Evolutionary conservation across 2,329 filamentous ascomycete species (phyloP), one percentile per base, ranked within the genome.

Genomic region (Xylaria digitata): DNA sequence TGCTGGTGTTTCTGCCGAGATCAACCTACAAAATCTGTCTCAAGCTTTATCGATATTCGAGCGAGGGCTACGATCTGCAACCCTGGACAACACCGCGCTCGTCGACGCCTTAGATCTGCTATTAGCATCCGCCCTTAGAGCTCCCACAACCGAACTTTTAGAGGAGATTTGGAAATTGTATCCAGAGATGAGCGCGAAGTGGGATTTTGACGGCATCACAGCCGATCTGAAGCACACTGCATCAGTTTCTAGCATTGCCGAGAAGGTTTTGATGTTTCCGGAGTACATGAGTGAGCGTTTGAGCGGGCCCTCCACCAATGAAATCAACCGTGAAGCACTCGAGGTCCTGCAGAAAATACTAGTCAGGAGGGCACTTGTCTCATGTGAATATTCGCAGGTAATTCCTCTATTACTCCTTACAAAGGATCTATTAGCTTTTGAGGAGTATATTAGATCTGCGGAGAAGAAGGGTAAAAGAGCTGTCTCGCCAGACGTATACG

Each of bases 21-120:
- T 86, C 49, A 78, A 77, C 21, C 75, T 82, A 5, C 78, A 80
- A 15, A 79, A 84, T 34, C 60, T 75, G 4, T 17, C 72, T 2
- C 72, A 74, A 11, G 85, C 85, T 0, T 67, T 84, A 17, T 70
- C 76, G 2, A 71, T 81, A 21, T 84, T 84, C 69, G 77, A 75
- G 45, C 72, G 67, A 2, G 82, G 81, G 3, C 67, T 86, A 9
- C 66, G 60, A 4, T 69, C 70, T 26, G 19, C 50, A 8, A 30
- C 19, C 21, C 54, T 77, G 2, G 68, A 77, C 5, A 65, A 69
- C 19, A 72, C 71, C 13, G 72, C 75, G 5, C 72, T 82, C 30
- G 74, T 76, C 0, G 76, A 79, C 6, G 83, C 82, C 1, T 71
- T 87, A 6, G 83, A 85, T 50, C 73, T 80, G 19, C 68, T 87